These are phyloP conservation scores for Fusarium fujikuroi DNA, from an alignment of 2,329 filamentous ascomycete genomes.

Conservation along the genomic window DNA sequence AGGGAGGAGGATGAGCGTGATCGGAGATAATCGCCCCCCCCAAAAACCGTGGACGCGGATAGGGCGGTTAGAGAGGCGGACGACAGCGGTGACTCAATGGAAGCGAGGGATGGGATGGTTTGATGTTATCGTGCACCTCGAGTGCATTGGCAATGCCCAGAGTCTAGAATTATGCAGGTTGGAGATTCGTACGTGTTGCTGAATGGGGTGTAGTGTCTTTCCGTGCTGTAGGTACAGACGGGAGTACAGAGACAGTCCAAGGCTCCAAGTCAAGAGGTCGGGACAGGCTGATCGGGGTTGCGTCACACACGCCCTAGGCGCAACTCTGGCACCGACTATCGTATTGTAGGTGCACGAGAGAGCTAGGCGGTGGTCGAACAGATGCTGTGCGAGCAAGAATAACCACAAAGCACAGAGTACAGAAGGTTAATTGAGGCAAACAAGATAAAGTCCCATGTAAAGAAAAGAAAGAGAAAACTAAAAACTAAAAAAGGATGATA, in stretches of 20 bases:
- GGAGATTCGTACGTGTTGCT: slow-evolving; percentile 37
- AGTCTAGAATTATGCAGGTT: slow-evolving; percentile 42
- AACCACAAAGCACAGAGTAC: neutral
- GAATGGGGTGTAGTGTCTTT: slow-evolving; percentile 23
- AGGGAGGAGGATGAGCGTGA: slow-evolving; percentile 27
- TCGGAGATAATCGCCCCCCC: slow-evolving; percentile 31
- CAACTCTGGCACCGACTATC: neutral
- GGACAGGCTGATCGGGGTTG: slow-evolving; percentile 30
- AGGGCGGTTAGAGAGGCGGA: slow-evolving; percentile 25
- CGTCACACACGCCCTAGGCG: slow-evolving; percentile 34
- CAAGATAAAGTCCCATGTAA: neutral
- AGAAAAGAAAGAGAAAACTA: neutral
- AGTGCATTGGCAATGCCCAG: slow-evolving; percentile 2
- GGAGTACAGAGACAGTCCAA: slow-evolving; percentile 15
- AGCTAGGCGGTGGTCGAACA: slow-evolving; percentile 22
- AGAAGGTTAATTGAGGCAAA: neutral
- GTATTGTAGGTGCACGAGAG: neutral
- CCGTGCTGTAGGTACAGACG: slow-evolving; percentile 7
- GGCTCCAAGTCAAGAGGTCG: slow-evolving; percentile 3
- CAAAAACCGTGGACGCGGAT: slow-evolving; percentile 25
- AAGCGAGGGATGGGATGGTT: slow-evolving; percentile 9
- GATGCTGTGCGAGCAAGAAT: neutral
- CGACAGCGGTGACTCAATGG: slow-evolving; percentile 36
- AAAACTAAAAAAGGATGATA: neutral
- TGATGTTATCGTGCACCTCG: slow-evolving; percentile 34